A percentile compares a stretch with the other conserved stretches of the same genome.
Conservation (phyloP, 1,284 basidiomycete genomes). For the Acaromyces ingoldii region DNA sequence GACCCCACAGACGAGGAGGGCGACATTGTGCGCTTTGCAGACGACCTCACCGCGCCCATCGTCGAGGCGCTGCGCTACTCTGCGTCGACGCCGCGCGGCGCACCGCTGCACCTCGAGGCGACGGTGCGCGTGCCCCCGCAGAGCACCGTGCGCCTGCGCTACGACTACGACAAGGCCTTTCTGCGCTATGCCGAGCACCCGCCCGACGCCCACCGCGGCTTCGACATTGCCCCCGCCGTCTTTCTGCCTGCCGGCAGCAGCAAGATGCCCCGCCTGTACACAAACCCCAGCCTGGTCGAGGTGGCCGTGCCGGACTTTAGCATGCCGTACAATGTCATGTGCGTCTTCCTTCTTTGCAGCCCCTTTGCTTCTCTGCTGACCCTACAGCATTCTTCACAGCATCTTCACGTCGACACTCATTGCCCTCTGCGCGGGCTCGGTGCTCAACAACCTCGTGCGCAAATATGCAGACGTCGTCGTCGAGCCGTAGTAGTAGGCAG, state of each 20-base stretch:
- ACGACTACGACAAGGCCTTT: conserved; percentile 78
- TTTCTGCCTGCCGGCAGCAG: neutral
- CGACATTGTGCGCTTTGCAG: conserved; percentile 22
- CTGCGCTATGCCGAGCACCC: conserved; percentile 91
- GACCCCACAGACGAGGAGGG: conserved; percentile 2
- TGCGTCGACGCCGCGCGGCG: conserved; percentile 17
- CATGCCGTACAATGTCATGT: conserved; percentile 98
- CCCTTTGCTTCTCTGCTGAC: neutral
- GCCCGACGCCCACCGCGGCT: conserved; percentile 89
- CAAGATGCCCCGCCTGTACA: conserved; percentile 71
- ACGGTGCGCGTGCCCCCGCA: conserved; percentile 64
- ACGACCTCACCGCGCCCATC: conserved; percentile 21
- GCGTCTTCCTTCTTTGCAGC: conserved; percentile 66
- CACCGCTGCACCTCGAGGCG: conserved; percentile 57
- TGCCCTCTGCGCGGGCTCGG: conserved; percentile 85
- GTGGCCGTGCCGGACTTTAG: conserved; percentile 95
- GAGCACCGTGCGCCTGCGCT: conserved; percentile 60
- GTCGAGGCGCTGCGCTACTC: conserved; percentile 25
- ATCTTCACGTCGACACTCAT: conserved; percentile 46
- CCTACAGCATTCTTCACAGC: neutral
- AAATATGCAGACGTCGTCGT: conserved; percentile 58
- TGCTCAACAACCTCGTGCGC: conserved; percentile 81
- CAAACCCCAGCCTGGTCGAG: conserved; percentile 74
- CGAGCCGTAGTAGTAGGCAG: conserved; percentile 6
- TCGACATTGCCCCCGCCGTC: conserved; percentile 70